These are phyloP conservation scores for Paradendryphiella salina DNA, from an alignment of 2,329 filamentous ascomycete genomes.

Conservation along the genomic window DNA sequence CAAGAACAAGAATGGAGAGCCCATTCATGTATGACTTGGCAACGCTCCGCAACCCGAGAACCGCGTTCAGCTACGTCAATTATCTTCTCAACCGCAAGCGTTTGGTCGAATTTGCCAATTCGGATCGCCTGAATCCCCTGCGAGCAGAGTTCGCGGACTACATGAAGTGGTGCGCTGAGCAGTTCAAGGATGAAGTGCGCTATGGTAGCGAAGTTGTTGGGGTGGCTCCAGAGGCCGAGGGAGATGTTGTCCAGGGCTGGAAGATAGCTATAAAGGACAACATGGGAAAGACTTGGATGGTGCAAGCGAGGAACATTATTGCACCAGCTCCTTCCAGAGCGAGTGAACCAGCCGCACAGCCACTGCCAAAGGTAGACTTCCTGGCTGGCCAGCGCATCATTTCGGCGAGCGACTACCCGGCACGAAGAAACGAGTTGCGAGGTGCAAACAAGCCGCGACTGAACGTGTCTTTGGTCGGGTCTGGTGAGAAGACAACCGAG, in stretches of 20 bases:
- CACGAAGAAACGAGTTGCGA: slow-evolving; percentile 37
- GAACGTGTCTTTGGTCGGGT: slow-evolving; percentile 40
- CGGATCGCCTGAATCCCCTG: slow-evolving; percentile 44
- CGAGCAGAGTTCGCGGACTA: slow-evolving; percentile 48
- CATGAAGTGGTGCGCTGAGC: slow-evolving; percentile 42
- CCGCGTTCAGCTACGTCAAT: slow-evolving; percentile 42
- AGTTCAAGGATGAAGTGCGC: slow-evolving; percentile 39
- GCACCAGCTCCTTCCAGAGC: slow-evolving; percentile 31
- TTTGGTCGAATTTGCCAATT: slow-evolving; percentile 44
- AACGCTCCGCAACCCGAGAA: slow-evolving; percentile 43
- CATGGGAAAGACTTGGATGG: slow-evolving; percentile 27
- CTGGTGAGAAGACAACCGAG: slow-evolving; percentile 33
- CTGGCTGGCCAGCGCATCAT: slow-evolving; percentile 42
- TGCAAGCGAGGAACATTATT: slow-evolving; percentile 35
- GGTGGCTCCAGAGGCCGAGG: slow-evolving; percentile 31
- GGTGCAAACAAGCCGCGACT: slow-evolving; percentile 34
- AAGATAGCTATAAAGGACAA: slow-evolving; percentile 35
- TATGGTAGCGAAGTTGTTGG: slow-evolving; percentile 40
- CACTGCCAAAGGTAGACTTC: slow-evolving; percentile 35
- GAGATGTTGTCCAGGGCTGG: slow-evolving; percentile 31
- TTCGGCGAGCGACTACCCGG: slow-evolving; percentile 37
- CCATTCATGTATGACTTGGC: slow-evolving; percentile 45
- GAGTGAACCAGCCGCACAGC: slow-evolving; percentile 17
- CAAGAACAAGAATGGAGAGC: slow-evolving; percentile 42
- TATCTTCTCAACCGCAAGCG: slow-evolving; percentile 40